Conservation (phyloP, 2,329 filamentous ascomycete genomes). For the Catunica adiposa region DNA sequence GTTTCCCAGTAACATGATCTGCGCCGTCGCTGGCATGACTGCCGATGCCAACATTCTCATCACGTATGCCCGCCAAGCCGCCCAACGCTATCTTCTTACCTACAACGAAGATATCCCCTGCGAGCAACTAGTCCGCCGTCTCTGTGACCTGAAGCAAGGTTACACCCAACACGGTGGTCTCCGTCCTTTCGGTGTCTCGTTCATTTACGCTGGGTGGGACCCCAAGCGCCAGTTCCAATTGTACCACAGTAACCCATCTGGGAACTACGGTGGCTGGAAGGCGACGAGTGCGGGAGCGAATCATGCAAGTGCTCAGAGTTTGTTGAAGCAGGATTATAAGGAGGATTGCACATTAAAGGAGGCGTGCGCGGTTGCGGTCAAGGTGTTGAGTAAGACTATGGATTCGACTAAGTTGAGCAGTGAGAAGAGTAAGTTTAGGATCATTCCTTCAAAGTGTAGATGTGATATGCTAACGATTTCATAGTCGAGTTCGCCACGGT, state of each 20-base stretch:
- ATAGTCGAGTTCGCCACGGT: constrained; percentile 96
- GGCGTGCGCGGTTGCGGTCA: constrained; percentile 92
- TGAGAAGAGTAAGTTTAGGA: constrained; percentile 71
- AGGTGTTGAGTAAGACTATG: constrained; percentile 99
- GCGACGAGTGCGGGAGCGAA: constrained; percentile 95
- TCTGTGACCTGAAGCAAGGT: constrained; percentile 97
- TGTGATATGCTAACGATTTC: constrained; percentile 2
- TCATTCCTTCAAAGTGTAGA: constrained; percentile 12
- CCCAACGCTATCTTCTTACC: constrained; percentile 92
- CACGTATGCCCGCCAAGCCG: constrained; percentile 95
- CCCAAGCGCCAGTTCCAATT: constrained; percentile 93
- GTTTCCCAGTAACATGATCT: constrained; percentile 85
- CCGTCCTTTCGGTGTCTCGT: constrained; percentile 92
- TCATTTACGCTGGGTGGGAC: constrained; percentile 98
- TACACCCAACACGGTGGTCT: constrained; percentile 99
- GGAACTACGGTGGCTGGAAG: constrained; percentile 99
- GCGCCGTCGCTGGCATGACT: constrained; percentile 96
- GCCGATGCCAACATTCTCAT: constrained; percentile 99
- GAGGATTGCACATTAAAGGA: constrained; percentile 93
- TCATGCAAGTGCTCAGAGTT: constrained; percentile 89
- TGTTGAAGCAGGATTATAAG: constrained; percentile 99
- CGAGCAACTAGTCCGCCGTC: constrained; percentile 88
- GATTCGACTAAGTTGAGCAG: constrained; percentile 97
- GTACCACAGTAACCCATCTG: constrained; percentile 96
- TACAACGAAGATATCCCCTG: constrained; percentile 99